phyloP scores from a whole-genome alignment of 139 green algal species.

The Micractinium sp. region DNA sequence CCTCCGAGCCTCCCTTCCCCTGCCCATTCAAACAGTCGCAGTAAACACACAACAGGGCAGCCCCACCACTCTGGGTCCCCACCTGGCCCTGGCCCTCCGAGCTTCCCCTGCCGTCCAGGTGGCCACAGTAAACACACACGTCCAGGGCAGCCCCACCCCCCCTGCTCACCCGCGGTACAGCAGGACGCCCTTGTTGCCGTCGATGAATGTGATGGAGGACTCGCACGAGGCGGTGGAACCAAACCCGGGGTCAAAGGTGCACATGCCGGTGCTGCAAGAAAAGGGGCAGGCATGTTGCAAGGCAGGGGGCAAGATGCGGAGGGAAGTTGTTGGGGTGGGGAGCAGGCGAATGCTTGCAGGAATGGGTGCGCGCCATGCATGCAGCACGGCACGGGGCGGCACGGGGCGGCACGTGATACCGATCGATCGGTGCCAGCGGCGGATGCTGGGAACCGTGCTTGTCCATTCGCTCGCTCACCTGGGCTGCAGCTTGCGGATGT shows the following conservation, averaged over 20 bases:
- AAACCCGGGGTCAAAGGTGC: slow-evolving; percentile 83
- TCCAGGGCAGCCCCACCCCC: not conserved
- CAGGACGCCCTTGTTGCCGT: slow-evolving; percentile 71
- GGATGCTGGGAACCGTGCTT: not conserved
- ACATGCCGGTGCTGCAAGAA: slow-evolving; percentile 62
- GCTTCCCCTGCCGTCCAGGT: too few relatives aligned
- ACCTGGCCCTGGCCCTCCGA: too few relatives aligned
- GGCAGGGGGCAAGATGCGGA: not conserved
- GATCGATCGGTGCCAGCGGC: too few relatives aligned
- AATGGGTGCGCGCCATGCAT: not conserved
- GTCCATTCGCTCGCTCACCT: not conserved
- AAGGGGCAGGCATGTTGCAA: not conserved
- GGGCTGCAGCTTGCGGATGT: slow-evolving; percentile 59
- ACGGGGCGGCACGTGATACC: too few relatives aligned
- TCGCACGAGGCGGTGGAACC: slow-evolving; percentile 70
- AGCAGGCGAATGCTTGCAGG: not conserved
- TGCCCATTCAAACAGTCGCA: too few relatives aligned
- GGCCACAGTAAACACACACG: too few relatives aligned
- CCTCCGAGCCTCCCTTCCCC: too few relatives aligned
- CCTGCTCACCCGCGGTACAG: slow-evolving; percentile 67
- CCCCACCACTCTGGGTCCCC: too few relatives aligned
- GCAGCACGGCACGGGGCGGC: not conserved
- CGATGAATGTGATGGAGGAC: slow-evolving; percentile 78
- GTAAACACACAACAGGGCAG: too few relatives aligned
- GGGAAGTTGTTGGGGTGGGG: not conserved